Evolutionary conservation across 164 flowering plant genomes (phyloP).

Genomic region (Aristolochia californica): DNA sequence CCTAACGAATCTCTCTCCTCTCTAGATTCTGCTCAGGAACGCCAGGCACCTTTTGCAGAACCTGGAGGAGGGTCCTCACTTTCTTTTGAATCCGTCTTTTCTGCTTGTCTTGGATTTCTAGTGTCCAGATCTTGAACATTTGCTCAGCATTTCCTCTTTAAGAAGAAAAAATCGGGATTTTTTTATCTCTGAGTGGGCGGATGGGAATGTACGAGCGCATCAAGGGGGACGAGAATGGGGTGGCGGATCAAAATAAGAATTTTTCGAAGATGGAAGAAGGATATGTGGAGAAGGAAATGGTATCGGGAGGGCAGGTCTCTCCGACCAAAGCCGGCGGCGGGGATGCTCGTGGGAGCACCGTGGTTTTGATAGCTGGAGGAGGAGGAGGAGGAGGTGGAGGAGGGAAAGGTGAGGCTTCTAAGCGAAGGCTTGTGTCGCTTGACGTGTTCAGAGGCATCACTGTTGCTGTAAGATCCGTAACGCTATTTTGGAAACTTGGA

Average conservation of each 20-base stretch:
- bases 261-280: conserved; percentile 7
- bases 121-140: neutral
- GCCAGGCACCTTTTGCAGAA: neutral
- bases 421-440: conserved; percentile 49
- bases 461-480: conserved; percentile 41
- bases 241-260: conserved; percentile 3
- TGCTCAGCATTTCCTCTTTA: conserved; percentile 1
- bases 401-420: conserved; percentile 4
- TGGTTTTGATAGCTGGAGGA: conserved; percentile 3
- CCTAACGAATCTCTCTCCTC: too few species aligned
- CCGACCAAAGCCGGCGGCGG: neutral
- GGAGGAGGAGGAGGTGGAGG: too few species aligned
- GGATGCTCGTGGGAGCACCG: too few species aligned
- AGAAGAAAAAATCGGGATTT: neutral
- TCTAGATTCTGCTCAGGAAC: conserved; percentile 8
- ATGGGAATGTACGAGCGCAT: conserved; percentile 27
- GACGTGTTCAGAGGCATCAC: conserved; percentile 72
- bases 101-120: neutral
- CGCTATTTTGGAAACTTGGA: neutral
- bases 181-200: too few species aligned
- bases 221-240: conserved; percentile 16
- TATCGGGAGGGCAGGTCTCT: neutral
- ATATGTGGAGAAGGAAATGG: conserved; percentile 12
- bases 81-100: neutral
- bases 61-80: conserved; percentile 1